phyloP scores from a whole-genome alignment of 108 stramenopile species.

The Skeletonema tropicum region DNA sequence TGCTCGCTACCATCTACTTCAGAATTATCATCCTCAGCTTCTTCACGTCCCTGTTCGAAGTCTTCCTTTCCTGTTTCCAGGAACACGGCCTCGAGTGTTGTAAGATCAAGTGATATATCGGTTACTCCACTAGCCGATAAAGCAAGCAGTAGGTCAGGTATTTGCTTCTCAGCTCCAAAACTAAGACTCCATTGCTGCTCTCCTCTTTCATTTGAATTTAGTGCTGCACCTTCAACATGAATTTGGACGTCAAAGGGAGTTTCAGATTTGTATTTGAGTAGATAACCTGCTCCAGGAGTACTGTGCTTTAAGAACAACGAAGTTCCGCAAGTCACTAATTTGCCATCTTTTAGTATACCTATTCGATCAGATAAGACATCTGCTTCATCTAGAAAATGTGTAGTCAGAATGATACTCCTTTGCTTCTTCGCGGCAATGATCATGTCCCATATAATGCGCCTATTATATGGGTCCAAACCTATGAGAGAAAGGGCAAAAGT shows the following conservation, averaged over 20 bases:
- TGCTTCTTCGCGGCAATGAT: slow-evolving; percentile 18
- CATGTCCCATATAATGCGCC: slow-evolving; percentile 33
- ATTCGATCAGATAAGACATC: slow-evolving; percentile 60
- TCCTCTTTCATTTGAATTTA: not conserved
- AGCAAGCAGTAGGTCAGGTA: slow-evolving; percentile 19
- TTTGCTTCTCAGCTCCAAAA: slow-evolving; percentile 22
- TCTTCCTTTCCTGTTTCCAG: slow-evolving; percentile 51
- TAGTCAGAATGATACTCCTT: slow-evolving; percentile 26
- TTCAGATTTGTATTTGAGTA: slow-evolving; percentile 30
- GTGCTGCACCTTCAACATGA: slow-evolving; percentile 18
- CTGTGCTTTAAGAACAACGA: slow-evolving; percentile 78
- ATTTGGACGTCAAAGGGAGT: slow-evolving; percentile 1
- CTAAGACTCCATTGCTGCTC: slow-evolving; percentile 30
- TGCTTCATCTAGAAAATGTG: slow-evolving; percentile 36
- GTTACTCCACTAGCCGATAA: slow-evolving; percentile 14
- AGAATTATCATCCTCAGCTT: not conserved
- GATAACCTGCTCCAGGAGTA: slow-evolving; percentile 68
- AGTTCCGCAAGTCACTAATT: slow-evolving; percentile 61
- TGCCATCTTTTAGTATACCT: slow-evolving; percentile 73
- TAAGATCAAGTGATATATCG: slow-evolving; percentile 38
- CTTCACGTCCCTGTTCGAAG: slow-evolving; percentile 5
- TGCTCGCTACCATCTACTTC: not conserved
- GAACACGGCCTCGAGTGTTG: slow-evolving; percentile 52
- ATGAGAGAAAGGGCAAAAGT: not conserved
- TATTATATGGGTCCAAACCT: slow-evolving; percentile 4